These are phyloP conservation scores for Crithidia thermophila DNA, from an alignment of 208 protist genomes.

Conservation along the genomic window DNA sequence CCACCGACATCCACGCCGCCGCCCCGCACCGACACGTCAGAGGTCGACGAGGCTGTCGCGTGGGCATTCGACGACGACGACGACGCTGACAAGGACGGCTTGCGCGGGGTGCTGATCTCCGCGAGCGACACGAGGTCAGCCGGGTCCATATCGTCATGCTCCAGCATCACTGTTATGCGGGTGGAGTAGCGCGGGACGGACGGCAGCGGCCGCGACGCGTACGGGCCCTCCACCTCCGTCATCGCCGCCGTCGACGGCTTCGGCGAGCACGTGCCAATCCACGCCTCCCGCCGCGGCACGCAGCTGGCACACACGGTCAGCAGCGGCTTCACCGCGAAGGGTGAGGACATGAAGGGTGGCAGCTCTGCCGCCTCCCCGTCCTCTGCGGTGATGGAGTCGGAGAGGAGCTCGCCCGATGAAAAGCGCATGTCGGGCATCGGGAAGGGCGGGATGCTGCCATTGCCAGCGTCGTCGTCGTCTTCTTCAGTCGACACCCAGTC, in stretches of 20 bases:
- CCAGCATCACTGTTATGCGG: conserved; percentile 76
- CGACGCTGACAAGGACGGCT: conserved; percentile 2
- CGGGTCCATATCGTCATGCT: conserved; percentile 74
- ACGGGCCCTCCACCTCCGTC: conserved; percentile 5
- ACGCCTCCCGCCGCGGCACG: conserved; percentile 66
- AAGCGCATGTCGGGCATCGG: not conserved
- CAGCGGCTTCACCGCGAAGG: conserved; percentile 69
- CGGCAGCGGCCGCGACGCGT: conserved; percentile 38
- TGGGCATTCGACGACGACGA: not conserved
- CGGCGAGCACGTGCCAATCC: conserved; percentile 50
- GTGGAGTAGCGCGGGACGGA: conserved; percentile 79
- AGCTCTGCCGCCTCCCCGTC: conserved; percentile 5
- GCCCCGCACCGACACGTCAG: conserved; percentile 19
- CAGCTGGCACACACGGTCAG: conserved; percentile 78
- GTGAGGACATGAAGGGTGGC: conserved; percentile 33
- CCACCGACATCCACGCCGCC: conserved; percentile 11
- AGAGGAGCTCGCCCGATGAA: conserved; percentile 10
- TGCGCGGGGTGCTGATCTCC: conserved; percentile 46
- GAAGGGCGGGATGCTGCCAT: conserved; percentile 7
- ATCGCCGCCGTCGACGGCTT: not conserved
- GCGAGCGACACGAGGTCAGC: conserved; percentile 69
- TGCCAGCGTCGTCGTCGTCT: conserved; percentile 29
- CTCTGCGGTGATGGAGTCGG: not conserved
- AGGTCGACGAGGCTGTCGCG: too few relatives aligned
- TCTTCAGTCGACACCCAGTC: conserved; percentile 12